Evolutionary conservation across 2,329 filamentous ascomycete genomes (phyloP).

Genomic region (Aspergillus glaucus): DNA sequence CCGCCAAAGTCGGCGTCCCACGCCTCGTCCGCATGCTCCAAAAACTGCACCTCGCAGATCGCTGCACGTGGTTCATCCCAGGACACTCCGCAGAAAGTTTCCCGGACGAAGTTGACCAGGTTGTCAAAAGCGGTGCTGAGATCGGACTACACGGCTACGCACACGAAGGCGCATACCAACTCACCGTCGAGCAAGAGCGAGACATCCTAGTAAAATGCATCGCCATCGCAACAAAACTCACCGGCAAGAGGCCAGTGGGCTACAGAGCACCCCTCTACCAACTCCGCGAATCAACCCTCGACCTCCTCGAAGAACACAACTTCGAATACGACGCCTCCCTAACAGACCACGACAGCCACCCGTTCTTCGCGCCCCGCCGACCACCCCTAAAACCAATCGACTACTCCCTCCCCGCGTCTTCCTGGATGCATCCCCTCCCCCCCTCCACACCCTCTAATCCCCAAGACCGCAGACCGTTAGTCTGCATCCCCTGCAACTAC

Average conservation of each 20-base stretch:
- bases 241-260: constrained; percentile 58
- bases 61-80: constrained; percentile 56
- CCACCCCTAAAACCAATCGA: constrained; percentile 35
- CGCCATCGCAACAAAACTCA: constrained; percentile 63
- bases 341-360: constrained; percentile 37
- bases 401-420: constrained; percentile 35
- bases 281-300: constrained; percentile 33
- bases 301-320: constrained; percentile 35
- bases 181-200: constrained; percentile 66
- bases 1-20: constrained; percentile 51
- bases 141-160: constrained; percentile 56
- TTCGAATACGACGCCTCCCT: constrained; percentile 40
- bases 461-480: constrained; percentile 24
- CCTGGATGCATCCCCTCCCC: constrained; percentile 41
- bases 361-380: constrained; percentile 35
- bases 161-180: constrained; percentile 64
- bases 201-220: constrained; percentile 71
- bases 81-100: constrained; percentile 56
- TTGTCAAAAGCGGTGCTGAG: constrained; percentile 49
- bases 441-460: constrained; percentile 11
- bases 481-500: constrained; percentile 41
- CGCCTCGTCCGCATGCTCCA: constrained; percentile 50
- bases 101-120: constrained; percentile 44
- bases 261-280: constrained; percentile 36
- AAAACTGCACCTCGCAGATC: constrained; percentile 46